Percentiles rank a stretch among this genome's conserved stretches.
phyloP scores from a whole-genome alignment of 257 asterid genomes.

The Rehmannia glutinosa region DNA sequence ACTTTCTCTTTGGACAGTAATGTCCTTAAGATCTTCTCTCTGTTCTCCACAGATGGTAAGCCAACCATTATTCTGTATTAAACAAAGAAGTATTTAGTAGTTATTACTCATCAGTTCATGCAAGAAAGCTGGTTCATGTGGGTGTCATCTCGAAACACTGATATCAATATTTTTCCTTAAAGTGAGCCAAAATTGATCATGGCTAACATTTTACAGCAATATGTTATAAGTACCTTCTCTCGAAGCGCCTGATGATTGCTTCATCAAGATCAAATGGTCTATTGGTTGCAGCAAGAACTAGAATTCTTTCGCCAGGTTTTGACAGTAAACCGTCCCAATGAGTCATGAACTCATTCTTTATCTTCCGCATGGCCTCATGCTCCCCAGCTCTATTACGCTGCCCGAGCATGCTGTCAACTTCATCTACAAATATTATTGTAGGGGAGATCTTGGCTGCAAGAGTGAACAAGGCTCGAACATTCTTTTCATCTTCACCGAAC shows the following conservation, averaged over 20 bases:
- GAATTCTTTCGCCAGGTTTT: conserved; percentile 70
- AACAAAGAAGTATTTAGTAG: background rate
- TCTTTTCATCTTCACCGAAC: conserved; percentile 95
- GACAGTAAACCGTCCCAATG: conserved; percentile 85
- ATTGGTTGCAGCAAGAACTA: conserved; percentile 91
- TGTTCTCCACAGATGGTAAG: conserved; percentile 61
- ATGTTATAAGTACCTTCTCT: conserved; percentile 51
- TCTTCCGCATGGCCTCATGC: conserved; percentile 90
- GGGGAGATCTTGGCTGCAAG: conserved; percentile 88
- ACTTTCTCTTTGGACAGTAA: conserved; percentile 67
- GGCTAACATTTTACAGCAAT: background rate
- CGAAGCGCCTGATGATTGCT: conserved; percentile 86
- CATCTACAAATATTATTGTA: conserved; percentile 86
- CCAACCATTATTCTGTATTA: conserved; percentile 77
- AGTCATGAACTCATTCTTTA: conserved; percentile 89
- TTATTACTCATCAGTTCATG: background rate
- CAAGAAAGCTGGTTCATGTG: background rate
- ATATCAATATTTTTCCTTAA: too few species aligned
- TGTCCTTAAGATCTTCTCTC: conserved; percentile 70
- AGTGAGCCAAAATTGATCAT: too few species aligned
- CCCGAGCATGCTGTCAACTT: conserved; percentile 94
- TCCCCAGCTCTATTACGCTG: conserved; percentile 75
- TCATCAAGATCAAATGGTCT: conserved; percentile 93
- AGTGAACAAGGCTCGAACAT: conserved; percentile 77
- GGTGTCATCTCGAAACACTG: background rate